Evolutionary conservation across 1,284 basidiomycete species (phyloP).

Genomic region (Cryptococcus sp.): DNA sequence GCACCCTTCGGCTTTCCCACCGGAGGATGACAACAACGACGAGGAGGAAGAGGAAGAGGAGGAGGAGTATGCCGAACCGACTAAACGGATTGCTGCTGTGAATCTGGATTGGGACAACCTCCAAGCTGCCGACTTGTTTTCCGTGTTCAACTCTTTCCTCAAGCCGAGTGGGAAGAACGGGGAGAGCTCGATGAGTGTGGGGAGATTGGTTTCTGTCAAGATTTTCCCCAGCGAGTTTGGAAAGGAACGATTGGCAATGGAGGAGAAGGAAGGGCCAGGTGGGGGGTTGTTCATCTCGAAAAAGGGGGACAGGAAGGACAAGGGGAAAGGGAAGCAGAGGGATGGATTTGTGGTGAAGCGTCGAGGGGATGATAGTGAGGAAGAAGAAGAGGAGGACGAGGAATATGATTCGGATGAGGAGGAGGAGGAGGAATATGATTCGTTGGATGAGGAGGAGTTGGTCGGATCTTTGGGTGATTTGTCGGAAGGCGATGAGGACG

Average conservation of each 20-base stretch:
- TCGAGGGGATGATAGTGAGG: slow-evolving; percentile 3
- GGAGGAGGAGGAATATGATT: slow-evolving; percentile 2
- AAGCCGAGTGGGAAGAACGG: slow-evolving; percentile 24
- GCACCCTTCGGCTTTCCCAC: slow-evolving; percentile 49
- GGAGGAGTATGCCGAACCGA: slow-evolving; percentile 40
- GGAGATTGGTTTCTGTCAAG: slow-evolving; percentile 66
- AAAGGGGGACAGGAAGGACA: slow-evolving; percentile 19
- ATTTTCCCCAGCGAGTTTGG: slow-evolving; percentile 95
- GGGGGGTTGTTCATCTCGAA: slow-evolving; percentile 62
- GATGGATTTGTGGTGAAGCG: neutral
- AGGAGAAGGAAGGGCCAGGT: slow-evolving; percentile 88
- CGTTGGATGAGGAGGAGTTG: slow-evolving; percentile 1
- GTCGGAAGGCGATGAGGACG: neutral
- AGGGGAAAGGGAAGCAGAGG: slow-evolving; percentile 9
- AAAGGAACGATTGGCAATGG: slow-evolving; percentile 75
- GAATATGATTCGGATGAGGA: slow-evolving; percentile 4
- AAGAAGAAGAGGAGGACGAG: slow-evolving; percentile 7
- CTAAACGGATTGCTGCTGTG: slow-evolving; percentile 78
- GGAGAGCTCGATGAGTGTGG: slow-evolving; percentile 39
- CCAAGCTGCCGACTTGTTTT: slow-evolving; percentile 82
- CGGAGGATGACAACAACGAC: slow-evolving; percentile 9
- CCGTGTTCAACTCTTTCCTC: slow-evolving; percentile 85
- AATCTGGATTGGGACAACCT: slow-evolving; percentile 99
- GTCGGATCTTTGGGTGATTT: slow-evolving; percentile 5
- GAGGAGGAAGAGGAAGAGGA: slow-evolving; percentile 23